A percentile compares a stretch with the other conserved stretches of the same genome.
These are phyloP conservation scores for Pouteria glomerata DNA, from an alignment of 148 eudicot species.

Conservation along the genomic window DNA sequence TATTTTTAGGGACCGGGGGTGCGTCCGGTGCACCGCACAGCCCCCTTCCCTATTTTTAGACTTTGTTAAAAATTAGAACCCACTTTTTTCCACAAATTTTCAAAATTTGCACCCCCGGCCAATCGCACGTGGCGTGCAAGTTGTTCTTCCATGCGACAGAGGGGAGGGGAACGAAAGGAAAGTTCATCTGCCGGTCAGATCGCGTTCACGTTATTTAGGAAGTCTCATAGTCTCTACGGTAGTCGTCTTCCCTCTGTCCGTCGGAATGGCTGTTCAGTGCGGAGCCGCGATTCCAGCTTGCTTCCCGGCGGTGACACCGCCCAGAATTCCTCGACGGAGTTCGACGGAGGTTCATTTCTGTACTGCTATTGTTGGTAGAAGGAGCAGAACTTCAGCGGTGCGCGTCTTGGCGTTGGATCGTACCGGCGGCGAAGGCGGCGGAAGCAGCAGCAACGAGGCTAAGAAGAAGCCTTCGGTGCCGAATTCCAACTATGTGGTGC, in stretches of 20 bases:
- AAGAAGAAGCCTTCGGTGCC: conserved; percentile 26
- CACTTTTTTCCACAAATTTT: too few species aligned
- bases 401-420: conserved; percentile 33
- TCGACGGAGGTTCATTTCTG: background rate
- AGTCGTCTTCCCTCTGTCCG: background rate
- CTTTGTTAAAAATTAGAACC: too few species aligned
- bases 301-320: background rate
- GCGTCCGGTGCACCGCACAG: too few species aligned
- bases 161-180: too few species aligned
- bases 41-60: too few species aligned
- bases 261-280: conserved; percentile 30
- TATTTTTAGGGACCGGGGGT: too few species aligned
- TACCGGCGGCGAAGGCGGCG: conserved; percentile 6
- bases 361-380: background rate
- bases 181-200: too few species aligned
- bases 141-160: too few species aligned
- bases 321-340: conserved; percentile 1
- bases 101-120: too few species aligned
- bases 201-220: too few species aligned
- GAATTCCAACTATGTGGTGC: conserved; percentile 80
- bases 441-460: background rate
- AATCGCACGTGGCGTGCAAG: too few species aligned
- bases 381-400: background rate
- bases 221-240: too few species aligned
- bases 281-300: conserved; percentile 7